These are phyloP conservation scores for Helicocarpus griseus DNA, from an alignment of 2,329 filamentous ascomycete species.

Conservation along the genomic window DNA sequence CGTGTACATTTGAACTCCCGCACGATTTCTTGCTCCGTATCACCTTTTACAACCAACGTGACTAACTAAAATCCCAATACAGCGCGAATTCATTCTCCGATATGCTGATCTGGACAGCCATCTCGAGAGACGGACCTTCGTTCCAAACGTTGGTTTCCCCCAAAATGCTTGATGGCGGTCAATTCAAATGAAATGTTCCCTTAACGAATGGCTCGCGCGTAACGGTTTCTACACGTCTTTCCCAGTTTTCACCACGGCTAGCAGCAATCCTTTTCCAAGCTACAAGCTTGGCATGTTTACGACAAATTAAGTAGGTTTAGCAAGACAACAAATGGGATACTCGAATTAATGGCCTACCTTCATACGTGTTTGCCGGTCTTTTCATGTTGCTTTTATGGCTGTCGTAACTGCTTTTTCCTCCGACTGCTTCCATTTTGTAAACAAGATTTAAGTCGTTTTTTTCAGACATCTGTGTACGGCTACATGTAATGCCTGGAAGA, in stretches of 20 bases:
- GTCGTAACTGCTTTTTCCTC: no score
- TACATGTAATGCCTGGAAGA: no score
- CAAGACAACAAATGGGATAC: neutral
- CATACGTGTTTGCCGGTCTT: neutral
- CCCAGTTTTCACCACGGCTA: neutral
- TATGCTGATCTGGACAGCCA: conserved; percentile 42
- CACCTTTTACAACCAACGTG: neutral
- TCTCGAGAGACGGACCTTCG: conserved; percentile 28
- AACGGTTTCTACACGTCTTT: neutral
- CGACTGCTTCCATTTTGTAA: neutral
- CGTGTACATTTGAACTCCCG: conserved; percentile 8
- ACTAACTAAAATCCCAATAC: neutral
- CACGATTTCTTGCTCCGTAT: neutral
- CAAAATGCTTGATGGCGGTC: conserved; percentile 12
- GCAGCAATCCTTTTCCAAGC: neutral
- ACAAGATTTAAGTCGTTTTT: neutral
- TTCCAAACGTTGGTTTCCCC: conserved; percentile 27
- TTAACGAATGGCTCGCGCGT: neutral
- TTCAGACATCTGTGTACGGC: neutral
- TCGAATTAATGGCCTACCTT: neutral
- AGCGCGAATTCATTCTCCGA: conserved; percentile 40
- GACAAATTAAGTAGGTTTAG: neutral
- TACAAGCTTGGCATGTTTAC: neutral
- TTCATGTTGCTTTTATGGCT: neutral
- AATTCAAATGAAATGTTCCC: neutral